Base-by-base conservation (phyloP, 1,139 yeast genomes). In the Kodamaea derodonti region DNA sequence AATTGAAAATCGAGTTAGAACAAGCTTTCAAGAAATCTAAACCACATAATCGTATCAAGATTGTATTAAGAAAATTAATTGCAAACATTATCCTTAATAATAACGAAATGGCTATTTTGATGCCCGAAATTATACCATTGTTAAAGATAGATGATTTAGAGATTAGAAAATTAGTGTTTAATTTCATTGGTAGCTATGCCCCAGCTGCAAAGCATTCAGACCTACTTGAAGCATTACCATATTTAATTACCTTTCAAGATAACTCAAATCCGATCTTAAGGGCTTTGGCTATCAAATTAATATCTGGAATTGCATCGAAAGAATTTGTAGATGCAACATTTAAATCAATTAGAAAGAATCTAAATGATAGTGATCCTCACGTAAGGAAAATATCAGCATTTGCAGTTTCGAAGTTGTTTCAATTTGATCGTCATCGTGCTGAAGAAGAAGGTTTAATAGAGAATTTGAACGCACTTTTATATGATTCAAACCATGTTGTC, bases 41-140 rank as follows among this genome's bases (percentile, higher is more conserved):
- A 41, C 71, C 75, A 3, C 66, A 62, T 25, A 48, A 49, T 41
- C 66, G 60, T 55, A 69, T 80, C 49, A 80, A 78, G 52, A 61
- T 72, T 15, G 80, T 87, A 1, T 63, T 92, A 45, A 82, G 81
- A 56, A 84, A 84, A 52, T 73, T 87, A 20, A 71, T 88, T 6
- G 95, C 95, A 30, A 90, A 88, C 55, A 72, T 87, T 59, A 82
- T 94, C 4, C 69, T 88, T 61, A 88, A 88, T 38, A 87, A 87
- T 53, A 72, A 73, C 43, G 97, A 90, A 51, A 75, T 88, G 76
- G 69, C 78, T 9, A 52, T 65, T 25, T 54, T 90, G 40, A 75
- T 82, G 53, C 80, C 83, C 1, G 95, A 84, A 31, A 73, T 90
- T 10, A 54, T 84, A 7, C 65, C 65, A 23, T 67, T 84, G 37